Percentiles rank a stretch among this genome's conserved stretches.
Evolutionary conservation across 257 asterid genomes (phyloP).

Genomic region (Handroanthus guayacan): DNA sequence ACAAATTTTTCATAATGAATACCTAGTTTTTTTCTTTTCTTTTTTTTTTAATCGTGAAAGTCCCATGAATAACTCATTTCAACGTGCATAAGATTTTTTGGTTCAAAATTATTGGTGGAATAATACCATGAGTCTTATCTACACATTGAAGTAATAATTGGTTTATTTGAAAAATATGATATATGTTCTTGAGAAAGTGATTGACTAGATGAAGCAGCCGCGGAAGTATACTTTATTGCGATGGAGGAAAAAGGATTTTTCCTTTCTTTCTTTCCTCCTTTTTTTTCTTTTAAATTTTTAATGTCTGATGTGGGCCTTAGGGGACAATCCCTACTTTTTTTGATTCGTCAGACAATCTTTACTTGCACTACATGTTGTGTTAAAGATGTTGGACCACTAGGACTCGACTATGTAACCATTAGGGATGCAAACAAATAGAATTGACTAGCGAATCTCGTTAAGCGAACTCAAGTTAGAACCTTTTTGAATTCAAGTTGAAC

Average conservation of each 20-base stretch:
- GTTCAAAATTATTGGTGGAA: background rate
- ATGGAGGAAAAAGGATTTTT: background rate
- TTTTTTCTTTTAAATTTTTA: no score
- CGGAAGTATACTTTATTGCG: no score
- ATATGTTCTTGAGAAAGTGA: background rate
- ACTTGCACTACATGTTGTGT: background rate
- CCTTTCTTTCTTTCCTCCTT: background rate
- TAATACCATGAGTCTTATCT: conserved; percentile 6
- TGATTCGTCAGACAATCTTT: conserved; percentile 8
- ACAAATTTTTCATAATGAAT: no score
- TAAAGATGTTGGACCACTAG: conserved; percentile 16
- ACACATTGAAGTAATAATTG: background rate
- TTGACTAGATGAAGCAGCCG: background rate
- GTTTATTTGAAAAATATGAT: background rate
- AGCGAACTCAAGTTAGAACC: no score
- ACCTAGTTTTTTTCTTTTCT: no score
- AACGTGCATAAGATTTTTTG: background rate
- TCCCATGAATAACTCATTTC: background rate
- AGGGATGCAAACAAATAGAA: background rate
- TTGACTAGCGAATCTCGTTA: background rate
- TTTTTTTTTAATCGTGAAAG: no score
- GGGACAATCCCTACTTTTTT: background rate
- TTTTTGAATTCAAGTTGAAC: no score
- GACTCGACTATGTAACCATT: background rate
- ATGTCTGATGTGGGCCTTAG: no score